Conservation (phyloP, 352 stramenopile genomes). For the Albugo laibachii region DNA sequence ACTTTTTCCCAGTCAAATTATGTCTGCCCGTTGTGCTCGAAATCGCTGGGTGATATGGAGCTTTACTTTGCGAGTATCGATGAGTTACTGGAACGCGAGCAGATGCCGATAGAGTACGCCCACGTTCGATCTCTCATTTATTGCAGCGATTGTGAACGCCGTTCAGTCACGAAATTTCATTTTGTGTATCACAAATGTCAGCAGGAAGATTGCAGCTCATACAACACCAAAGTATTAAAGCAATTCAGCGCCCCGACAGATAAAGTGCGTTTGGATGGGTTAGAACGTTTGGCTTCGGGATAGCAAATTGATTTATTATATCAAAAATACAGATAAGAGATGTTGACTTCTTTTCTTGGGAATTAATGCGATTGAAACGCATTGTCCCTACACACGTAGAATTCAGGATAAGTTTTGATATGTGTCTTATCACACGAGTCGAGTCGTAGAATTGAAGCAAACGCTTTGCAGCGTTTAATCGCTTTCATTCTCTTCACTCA, state of each 20-base stretch:
- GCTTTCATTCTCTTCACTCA: no score
- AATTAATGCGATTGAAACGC: no score
- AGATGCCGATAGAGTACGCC: constrained; percentile 60
- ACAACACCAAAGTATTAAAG: constrained; percentile 70
- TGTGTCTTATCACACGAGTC: no score
- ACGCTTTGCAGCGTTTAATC: no score
- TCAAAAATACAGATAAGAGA: no score
- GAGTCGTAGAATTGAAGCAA: no score
- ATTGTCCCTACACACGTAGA: no score
- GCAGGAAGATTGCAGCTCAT: constrained; percentile 52
- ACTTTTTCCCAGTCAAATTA: constrained; percentile 61
- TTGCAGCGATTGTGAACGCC: constrained; percentile 73
- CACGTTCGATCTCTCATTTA: constrained; percentile 58
- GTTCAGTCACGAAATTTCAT: constrained; percentile 66
- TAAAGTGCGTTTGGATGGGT: constrained; percentile 16
- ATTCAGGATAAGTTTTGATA: no score
- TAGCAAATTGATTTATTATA: no score
- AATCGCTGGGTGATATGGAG: constrained; percentile 89
- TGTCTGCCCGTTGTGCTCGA: constrained; percentile 89
- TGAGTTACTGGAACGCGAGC: constrained; percentile 55
- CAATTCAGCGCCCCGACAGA: constrained; percentile 35
- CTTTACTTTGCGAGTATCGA: constrained; percentile 76
- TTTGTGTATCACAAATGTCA: constrained; percentile 82
- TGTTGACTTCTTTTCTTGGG: no score
- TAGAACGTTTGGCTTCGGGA: constrained; percentile 2